Base-by-base conservation (phyloP, 1,284 basidiomycete genomes). In the Takashimella koratensis region DNA sequence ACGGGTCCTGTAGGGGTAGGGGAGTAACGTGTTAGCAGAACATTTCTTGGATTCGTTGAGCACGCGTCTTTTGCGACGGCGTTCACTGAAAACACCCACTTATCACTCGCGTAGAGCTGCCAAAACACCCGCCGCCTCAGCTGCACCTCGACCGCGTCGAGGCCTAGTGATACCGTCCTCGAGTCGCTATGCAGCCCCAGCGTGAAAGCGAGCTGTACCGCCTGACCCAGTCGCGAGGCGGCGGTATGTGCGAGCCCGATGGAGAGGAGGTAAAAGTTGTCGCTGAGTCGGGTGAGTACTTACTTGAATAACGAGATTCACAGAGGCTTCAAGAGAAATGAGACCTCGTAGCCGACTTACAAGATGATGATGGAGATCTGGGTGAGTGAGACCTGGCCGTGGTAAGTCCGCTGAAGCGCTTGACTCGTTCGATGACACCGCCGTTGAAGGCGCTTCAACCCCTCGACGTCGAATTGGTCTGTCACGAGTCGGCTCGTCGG, bases 281-380 rank as follows among this genome's bases (percentile, higher is more conserved):
- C 75, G 43, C 73, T 75, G 52, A 4, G 5, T 16, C 16, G 10
- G 16, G 16, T 36, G 30, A 36, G 30, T 36, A 8, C 8, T n/a
- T n/a, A n/a, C 5, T 20, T 27, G 19, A 48, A 43, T 24, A 42
- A 44, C 11, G 16, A 39, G 23, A 1, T 20, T 52, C 25, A 26
- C 47, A 19, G 8, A 43, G 8, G 8, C 13, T 10, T 24, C 26
- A 36, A 16, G 11, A 16, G 21, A 23, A 19, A 39, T 1, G n/a
- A 27, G n/a, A 2, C 19, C 12, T n/a, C 6, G 6, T 13, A n/a
- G 11, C n/a, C 36, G 49, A 52, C 71, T 62, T 44, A 75, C 73
- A 74, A 73, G 43, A 76, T 70, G 48, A 75, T 71, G 5, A 70
- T 76, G 45, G 63, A 65, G 48, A 76, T 67, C 51, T 74, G 73